A percentile compares a stretch with the other conserved stretches of the same genome.
Evolutionary conservation across 108 stramenopile species (phyloP).

Genomic region (Skeletonema marinoi): DNA sequence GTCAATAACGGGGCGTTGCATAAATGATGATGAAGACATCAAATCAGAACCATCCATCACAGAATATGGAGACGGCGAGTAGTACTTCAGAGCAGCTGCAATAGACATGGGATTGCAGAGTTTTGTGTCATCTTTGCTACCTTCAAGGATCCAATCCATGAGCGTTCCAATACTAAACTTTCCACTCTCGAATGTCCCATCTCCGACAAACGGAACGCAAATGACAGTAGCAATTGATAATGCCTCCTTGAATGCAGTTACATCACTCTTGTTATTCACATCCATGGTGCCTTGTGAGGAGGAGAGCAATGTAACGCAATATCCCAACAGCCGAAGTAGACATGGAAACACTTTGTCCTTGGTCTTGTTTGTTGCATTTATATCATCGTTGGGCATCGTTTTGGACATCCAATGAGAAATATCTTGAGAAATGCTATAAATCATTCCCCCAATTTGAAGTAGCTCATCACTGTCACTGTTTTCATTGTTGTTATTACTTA

Average conservation of each 20-base stretch:
- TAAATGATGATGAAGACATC: slow-evolving; percentile 19
- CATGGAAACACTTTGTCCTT: not conserved
- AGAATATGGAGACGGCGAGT: slow-evolving; percentile 8
- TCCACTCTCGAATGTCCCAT: slow-evolving; percentile 31
- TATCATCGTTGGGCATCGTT: not conserved
- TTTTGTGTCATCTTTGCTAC: not conserved
- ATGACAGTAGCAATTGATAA: slow-evolving; percentile 32
- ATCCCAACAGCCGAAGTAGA: not conserved
- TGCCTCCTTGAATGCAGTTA: slow-evolving; percentile 1
- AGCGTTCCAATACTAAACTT: slow-evolving; percentile 27
- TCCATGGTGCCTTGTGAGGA: not conserved
- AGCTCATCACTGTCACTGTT: not conserved
- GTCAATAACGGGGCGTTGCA: slow-evolving; percentile 31
- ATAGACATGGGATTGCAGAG: slow-evolving; percentile 12
- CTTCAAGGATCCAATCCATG: slow-evolving; percentile 30
- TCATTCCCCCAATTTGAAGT: not conserved
- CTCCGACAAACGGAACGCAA: slow-evolving; percentile 36
- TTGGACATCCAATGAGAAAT: not conserved
- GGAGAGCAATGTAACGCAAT: not conserved
- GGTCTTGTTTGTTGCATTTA: not conserved
- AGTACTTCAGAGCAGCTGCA: slow-evolving; percentile 15
- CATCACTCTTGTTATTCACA: not conserved
- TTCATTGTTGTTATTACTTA: not conserved
- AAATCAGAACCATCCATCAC: not conserved
- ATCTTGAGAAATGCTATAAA: not conserved